phyloP scores from a whole-genome alignment of 2,329 filamentous ascomycete genomes.

The Cercospora sojina region DNA sequence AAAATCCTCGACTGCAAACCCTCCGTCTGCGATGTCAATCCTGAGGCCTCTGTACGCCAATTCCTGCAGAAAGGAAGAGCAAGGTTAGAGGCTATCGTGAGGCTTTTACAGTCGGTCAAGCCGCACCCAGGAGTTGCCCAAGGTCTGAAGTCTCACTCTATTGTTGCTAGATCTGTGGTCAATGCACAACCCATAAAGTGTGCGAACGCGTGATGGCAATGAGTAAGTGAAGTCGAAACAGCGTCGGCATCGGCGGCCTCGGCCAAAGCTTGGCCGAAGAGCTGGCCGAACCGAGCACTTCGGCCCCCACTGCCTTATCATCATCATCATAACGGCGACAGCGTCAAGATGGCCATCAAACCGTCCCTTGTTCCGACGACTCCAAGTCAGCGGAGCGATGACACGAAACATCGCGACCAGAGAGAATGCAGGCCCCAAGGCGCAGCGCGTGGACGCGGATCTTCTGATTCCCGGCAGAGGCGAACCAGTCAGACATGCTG shows the following conservation, averaged over 20 bases:
- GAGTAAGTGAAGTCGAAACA: not conserved
- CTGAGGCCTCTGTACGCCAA: not conserved
- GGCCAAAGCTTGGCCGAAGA: not conserved
- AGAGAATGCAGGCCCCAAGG: not conserved
- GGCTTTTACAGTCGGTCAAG: not conserved
- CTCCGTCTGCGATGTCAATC: not conserved
- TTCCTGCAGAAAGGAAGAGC: not conserved
- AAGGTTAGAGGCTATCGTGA: not conserved
- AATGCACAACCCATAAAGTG: not conserved
- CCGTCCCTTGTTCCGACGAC: no score
- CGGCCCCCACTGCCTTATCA: not conserved
- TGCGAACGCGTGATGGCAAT: not conserved
- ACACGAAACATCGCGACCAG: not conserved
- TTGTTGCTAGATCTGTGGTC: not conserved
- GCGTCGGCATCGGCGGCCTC: not conserved
- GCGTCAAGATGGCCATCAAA: not conserved
- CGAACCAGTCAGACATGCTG: constrained; percentile 43
- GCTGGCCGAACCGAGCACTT: not conserved
- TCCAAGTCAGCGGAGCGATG: not conserved
- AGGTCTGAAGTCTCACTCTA: no score
- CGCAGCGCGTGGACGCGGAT: constrained; percentile 25
- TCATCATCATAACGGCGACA: not conserved
- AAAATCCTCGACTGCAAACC: not conserved
- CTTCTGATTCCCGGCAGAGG: constrained; percentile 52
- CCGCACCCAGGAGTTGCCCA: not conserved